Evolutionary conservation across 1,284 basidiomycete genomes (phyloP).

Genomic region (Earliella scabrosa): DNA sequence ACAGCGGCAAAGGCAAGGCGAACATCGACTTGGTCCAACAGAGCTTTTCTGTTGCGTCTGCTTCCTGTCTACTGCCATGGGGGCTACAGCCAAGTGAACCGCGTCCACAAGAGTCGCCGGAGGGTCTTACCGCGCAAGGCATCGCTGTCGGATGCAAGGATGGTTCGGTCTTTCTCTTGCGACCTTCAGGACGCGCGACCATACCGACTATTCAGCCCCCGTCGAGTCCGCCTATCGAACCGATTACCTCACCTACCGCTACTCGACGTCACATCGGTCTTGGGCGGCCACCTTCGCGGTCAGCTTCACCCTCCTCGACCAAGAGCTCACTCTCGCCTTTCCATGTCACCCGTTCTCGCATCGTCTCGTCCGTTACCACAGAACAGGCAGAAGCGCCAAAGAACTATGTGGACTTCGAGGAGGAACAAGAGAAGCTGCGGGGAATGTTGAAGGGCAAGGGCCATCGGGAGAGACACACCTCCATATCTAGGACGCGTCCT

Average conservation of each 20-base stretch:
- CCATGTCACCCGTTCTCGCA: constrained; percentile 49
- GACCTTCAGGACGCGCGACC: not conserved
- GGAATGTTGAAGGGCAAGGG: constrained; percentile 63
- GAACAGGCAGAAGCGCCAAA: constrained; percentile 74
- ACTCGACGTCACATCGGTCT: constrained; percentile 33
- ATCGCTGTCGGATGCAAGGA: constrained; percentile 39
- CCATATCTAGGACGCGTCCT: constrained; percentile 11
- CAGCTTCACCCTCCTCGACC: constrained; percentile 37
- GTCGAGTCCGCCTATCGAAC: constrained; percentile 2
- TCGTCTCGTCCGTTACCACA: constrained; percentile 68
- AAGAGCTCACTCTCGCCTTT: constrained; percentile 35
- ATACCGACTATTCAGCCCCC: constrained; percentile 1
- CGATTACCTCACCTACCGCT: constrained; percentile 26
- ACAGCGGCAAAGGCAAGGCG: not conserved
- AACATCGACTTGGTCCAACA: constrained; percentile 12
- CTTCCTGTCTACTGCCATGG: constrained; percentile 26
- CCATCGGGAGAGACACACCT: constrained; percentile 43
- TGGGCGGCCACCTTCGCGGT: constrained; percentile 35
- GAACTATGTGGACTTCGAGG: constrained; percentile 78
- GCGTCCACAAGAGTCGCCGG: not conserved
- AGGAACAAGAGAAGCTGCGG: constrained; percentile 75
- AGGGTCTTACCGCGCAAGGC: constrained; percentile 9
- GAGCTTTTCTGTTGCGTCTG: constrained; percentile 15
- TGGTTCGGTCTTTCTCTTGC: constrained; percentile 40
- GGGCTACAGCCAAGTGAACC: not conserved